Conservation (phyloP, 768 basidiomycete genomes). For the Serpula lacrymans region DNA sequence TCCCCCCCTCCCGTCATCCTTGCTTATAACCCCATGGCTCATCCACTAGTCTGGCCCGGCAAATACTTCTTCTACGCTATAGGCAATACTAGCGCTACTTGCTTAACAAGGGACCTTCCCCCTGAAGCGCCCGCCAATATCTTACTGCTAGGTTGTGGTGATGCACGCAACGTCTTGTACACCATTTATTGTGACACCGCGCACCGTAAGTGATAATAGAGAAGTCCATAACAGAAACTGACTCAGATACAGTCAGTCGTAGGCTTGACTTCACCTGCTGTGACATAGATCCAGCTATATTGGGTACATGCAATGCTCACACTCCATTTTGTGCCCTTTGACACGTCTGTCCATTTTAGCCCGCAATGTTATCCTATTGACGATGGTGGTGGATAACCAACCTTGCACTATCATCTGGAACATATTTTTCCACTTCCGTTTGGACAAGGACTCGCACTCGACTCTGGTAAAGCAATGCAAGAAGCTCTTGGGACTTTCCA, state of each 20-base stretch:
- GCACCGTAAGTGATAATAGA: no score
- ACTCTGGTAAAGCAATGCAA: conserved; percentile 24
- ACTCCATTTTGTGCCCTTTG: background rate
- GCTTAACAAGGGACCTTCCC: conserved; percentile 44
- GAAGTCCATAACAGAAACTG: no score
- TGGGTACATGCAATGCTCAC: conserved; percentile 16
- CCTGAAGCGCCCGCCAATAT: conserved; percentile 45
- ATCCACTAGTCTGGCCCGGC: conserved; percentile 40
- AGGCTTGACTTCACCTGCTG: conserved; percentile 28
- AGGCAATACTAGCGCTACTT: conserved; percentile 56
- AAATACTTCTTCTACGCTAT: conserved; percentile 53
- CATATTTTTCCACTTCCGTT: conserved; percentile 26
- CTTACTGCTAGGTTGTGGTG: conserved; percentile 55
- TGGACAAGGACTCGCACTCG: conserved; percentile 20
- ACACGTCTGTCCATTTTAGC: conserved; percentile 10
- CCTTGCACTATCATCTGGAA: conserved; percentile 29
- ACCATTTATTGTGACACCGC: conserved; percentile 42
- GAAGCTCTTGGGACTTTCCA: conserved; percentile 15
- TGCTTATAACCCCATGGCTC: no score
- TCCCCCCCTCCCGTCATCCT: no score
- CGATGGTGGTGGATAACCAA: conserved; percentile 21
- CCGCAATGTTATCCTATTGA: conserved; percentile 26
- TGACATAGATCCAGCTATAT: conserved; percentile 24
- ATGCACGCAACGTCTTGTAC: conserved; percentile 51
- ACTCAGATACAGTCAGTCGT: conserved; percentile 14